phyloP scores from a whole-genome alignment of 768 basidiomycete species.

The Cantharellus anzutake region DNA sequence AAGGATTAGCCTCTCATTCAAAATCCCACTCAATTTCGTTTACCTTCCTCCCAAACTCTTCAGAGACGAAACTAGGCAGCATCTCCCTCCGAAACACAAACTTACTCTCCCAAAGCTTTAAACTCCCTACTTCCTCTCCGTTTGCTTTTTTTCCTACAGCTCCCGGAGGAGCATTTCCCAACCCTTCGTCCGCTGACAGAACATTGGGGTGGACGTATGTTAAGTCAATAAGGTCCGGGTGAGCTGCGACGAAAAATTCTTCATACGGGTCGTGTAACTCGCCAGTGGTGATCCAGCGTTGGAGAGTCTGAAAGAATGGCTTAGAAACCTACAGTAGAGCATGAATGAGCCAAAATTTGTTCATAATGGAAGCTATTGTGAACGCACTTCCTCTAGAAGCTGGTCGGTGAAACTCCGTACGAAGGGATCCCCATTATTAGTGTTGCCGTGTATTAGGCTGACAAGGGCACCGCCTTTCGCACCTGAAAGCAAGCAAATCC shows the following conservation, averaged over 20 bases:
- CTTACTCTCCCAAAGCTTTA: constrained; percentile 83
- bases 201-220: constrained; percentile 48
- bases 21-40: constrained; percentile 10
- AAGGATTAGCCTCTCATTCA: background rate
- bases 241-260: constrained; percentile 89
- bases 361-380: background rate
- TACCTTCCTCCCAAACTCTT: constrained; percentile 87
- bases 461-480: constrained; percentile 85
- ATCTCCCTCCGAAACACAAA: constrained; percentile 82
- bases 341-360: constrained; percentile 6
- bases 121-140: constrained; percentile 39
- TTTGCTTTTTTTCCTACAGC: constrained; percentile 24
- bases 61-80: constrained; percentile 89
- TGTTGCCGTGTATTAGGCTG: constrained; percentile 86
- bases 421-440: constrained; percentile 96
- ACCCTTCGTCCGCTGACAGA: constrained; percentile 32
- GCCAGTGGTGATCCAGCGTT: constrained; percentile 91
- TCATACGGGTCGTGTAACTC: constrained; percentile 87
- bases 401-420: constrained; percentile 80
- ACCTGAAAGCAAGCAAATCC: no score
- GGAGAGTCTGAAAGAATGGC: constrained; percentile 85
- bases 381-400: constrained; percentile 64
- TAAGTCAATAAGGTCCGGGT: constrained; percentile 56
- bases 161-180: no score
- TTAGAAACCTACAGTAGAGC: constrained; percentile 55